Conservation (phyloP, 805 yeast genomes). For the Sugiyamaella mastotermitis region DNA sequence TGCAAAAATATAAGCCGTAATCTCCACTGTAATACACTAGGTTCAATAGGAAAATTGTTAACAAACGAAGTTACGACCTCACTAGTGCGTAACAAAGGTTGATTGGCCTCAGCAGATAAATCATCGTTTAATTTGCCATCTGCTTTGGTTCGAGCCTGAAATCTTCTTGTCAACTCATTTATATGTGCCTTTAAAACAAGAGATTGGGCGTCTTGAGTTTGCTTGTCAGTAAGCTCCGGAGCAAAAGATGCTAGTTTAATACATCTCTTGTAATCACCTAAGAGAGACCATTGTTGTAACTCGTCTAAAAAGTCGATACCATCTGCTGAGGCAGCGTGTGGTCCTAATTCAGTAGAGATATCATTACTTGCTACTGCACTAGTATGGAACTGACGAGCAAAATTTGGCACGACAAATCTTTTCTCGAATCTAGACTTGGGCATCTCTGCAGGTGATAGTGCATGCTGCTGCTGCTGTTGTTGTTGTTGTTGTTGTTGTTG, state of each 20-base stretch:
- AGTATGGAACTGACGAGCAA: constrained; percentile 3
- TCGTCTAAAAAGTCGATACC: constrained; percentile 4
- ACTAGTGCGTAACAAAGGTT: constrained; percentile 6
- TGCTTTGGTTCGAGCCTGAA: too few relatives aligned
- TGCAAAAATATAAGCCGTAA: constrained; percentile 25
- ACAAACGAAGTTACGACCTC: constrained; percentile 22
- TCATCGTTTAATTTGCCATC: too few relatives aligned
- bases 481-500: neutral
- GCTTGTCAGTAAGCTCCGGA: constrained; percentile 2
- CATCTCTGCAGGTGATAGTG: neutral
- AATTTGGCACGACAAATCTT: constrained; percentile 4
- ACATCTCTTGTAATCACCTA: constrained; percentile 15
- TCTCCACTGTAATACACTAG: constrained; percentile 26
- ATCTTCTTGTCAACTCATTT: constrained; percentile 10
- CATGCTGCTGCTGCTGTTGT: neutral
- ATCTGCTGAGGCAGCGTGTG: neutral
- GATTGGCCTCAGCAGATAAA: too few relatives aligned
- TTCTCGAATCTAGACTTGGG: constrained; percentile 7
- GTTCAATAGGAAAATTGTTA: constrained; percentile 18
- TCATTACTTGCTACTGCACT: neutral
- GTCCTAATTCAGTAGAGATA: neutral
- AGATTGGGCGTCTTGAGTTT: constrained; percentile 6
- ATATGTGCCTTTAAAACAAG: constrained; percentile 20
- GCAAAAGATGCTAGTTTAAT: constrained; percentile 6
- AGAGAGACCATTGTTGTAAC: constrained; percentile 8